Evolutionary conservation across 2,329 filamentous ascomycete species (phyloP), one percentile per base, ranked within the genome.

Genomic region (Colletotrichum caudatum): DNA sequence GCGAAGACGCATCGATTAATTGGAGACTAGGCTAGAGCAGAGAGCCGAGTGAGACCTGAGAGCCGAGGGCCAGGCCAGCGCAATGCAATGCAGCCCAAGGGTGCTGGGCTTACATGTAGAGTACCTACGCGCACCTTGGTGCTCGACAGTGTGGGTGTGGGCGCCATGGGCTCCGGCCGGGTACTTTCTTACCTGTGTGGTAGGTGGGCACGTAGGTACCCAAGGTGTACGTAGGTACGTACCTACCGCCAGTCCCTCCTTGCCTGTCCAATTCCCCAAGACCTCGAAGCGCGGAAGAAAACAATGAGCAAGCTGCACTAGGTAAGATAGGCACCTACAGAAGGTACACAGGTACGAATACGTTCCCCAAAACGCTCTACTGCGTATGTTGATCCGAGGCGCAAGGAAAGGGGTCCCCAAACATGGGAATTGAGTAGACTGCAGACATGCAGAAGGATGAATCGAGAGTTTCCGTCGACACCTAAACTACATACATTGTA

Each of bases 111-210:
- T 29, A 29, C 29, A 29, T 29, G 29, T 29, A 29, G 3, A 29
- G 29, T 29, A 29, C 29, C 29, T 29, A 29, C 2, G 29, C 29
- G 29, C 29, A 29, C 29, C 29, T 29, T 29, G 29, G 69, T 69
- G 69, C 69, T 68, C 39, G 53, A 69, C 54, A 64, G 69, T 64
- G 69, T 53, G 44, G 12, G 39, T 54, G 54, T 64, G 65, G 53
- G 46, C 69, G 59, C 39, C 33, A 50, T 60, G 59, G 54, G 29
- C 65, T 64, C 54, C 62, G 56, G 37, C 64, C 53, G 39, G 39
- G 12, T 41, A 59, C 58, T 71, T 71, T 71, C 69, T 59, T 71
- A 59, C 63, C 29, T 29, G 29, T 29, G 29, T 29, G 29, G 29
- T 29, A n/a, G n/a, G 29, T 29, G 29, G 29, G 64, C n/a, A n/a